Conservation (phyloP, 2,329 filamentous ascomycete genomes). For the Didymosphaeria variabile region DNA sequence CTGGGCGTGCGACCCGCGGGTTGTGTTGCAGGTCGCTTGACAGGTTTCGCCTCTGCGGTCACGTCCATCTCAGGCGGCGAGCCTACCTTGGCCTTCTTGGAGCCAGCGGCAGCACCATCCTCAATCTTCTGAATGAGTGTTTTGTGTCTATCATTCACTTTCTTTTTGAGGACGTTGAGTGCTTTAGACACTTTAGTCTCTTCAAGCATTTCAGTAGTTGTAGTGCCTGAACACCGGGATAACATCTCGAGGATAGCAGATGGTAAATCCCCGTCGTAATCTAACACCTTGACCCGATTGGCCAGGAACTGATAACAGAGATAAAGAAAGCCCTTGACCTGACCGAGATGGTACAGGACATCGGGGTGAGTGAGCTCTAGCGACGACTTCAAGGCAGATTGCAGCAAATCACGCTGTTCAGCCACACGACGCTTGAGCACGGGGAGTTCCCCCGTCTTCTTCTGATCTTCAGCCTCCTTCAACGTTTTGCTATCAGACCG, state of each 20-base stretch:
- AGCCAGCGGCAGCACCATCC: constrained; percentile 53
- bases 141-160: constrained; percentile 71
- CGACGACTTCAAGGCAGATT: constrained; percentile 58
- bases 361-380: constrained; percentile 58
- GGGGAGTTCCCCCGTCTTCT: constrained; percentile 62
- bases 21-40: constrained; percentile 42
- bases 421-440: constrained; percentile 65
- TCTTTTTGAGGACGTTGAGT: constrained; percentile 69
- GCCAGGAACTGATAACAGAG: constrained; percentile 60
- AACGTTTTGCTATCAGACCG: constrained; percentile 65
- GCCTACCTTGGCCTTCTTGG: constrained; percentile 48
- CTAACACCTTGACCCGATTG: constrained; percentile 57
- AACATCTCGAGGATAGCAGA: constrained; percentile 62
- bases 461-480: constrained; percentile 66
- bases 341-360: constrained; percentile 53
- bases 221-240: constrained; percentile 66
- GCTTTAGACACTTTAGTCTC: constrained; percentile 73
- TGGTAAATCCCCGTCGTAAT: constrained; percentile 54
- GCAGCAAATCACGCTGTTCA: constrained; percentile 65
- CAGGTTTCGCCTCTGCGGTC: constrained; percentile 36
- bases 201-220: constrained; percentile 67
- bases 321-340: constrained; percentile 54
- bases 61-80: constrained; percentile 35
- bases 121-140: constrained; percentile 67
- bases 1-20: constrained; percentile 25